Conservation (phyloP, 768 basidiomycete genomes). For the Kondoa malvinella region DNA sequence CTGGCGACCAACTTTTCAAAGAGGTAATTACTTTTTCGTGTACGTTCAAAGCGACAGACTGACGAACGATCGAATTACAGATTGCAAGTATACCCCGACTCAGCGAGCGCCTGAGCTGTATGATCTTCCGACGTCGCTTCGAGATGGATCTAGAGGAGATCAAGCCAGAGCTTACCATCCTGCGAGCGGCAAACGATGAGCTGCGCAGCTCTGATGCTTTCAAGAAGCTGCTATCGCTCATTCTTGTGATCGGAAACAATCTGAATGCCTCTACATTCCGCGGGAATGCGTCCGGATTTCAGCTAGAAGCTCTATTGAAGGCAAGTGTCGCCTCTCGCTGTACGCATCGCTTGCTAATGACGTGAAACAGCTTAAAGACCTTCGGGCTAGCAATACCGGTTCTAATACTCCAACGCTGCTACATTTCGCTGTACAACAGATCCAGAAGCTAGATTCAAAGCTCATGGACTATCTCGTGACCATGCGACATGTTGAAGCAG, state of each 20-base stretch:
- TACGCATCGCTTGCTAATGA: background rate
- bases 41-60: background rate
- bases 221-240: conserved; percentile 53
- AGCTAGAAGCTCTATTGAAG: conserved; percentile 63
- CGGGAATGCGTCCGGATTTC: conserved; percentile 69
- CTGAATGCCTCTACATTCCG: conserved; percentile 69
- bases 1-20: conserved; percentile 65
- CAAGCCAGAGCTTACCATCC: conserved; percentile 56
- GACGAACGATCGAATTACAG: conserved; percentile 32
- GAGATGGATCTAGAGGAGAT: conserved; percentile 70
- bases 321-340: conserved; percentile 32
- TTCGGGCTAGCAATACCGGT: conserved; percentile 39
- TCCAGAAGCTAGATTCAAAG: conserved; percentile 50
- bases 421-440: conserved; percentile 65
- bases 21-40: conserved; percentile 39
- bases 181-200: conserved; percentile 55
- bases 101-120: conserved; percentile 54
- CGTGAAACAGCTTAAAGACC: conserved; percentile 55
- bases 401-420: conserved; percentile 66
- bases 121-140: conserved; percentile 66
- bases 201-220: conserved; percentile 49
- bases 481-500: conserved; percentile 61
- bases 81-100: conserved; percentile 64
- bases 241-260: conserved; percentile 62
- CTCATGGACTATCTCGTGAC: conserved; percentile 60